Percentiles rank a stretch among this genome's conserved stretches.
These are phyloP conservation scores for Paratrimastix pyriformis DNA, from an alignment of 78 protist genomes.

Conservation along the genomic window DNA sequence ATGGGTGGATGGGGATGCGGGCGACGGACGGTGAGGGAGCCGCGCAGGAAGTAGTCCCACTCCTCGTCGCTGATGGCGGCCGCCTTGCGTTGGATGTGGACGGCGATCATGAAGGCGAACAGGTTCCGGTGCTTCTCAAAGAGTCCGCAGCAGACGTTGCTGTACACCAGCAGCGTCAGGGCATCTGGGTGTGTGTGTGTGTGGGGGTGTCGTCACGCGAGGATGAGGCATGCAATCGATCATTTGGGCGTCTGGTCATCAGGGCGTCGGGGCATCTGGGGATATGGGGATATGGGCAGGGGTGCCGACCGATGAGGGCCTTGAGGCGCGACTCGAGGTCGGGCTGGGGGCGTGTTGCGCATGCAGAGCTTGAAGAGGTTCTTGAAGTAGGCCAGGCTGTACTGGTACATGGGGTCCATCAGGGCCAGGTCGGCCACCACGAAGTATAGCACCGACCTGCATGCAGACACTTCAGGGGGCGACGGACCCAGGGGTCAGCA, in stretches of 20 bases:
- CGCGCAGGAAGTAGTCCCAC: constrained; percentile 17
- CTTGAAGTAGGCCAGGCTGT: constrained; percentile 44
- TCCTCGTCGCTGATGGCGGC: constrained; percentile 7
- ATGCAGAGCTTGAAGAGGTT: constrained; percentile 29
- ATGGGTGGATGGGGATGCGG: too few species aligned
- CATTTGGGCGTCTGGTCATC: not conserved
- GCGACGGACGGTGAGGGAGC: not conserved
- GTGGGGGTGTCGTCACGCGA: too few species aligned
- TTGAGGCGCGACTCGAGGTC: not conserved
- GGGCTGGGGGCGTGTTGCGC: not conserved
- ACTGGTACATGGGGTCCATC: constrained; percentile 65
- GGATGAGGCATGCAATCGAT: not conserved
- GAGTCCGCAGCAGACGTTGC: constrained; percentile 53
- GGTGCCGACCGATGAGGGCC: constrained; percentile 15
- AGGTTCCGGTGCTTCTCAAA: constrained; percentile 57
- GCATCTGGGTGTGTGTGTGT: too few species aligned
- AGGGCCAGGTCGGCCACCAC: constrained; percentile 44
- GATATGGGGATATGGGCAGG: not conserved
- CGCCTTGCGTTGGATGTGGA: not conserved
- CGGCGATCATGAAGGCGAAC: constrained; percentile 43
- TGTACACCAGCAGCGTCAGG: constrained; percentile 32
- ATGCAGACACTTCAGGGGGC: too few species aligned
- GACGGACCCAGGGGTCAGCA: too few species aligned
- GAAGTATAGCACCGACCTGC: constrained; percentile 63
- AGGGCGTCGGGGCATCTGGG: not conserved